phyloP scores from a whole-genome alignment of 352 stramenopile species.

The Phytophthora sansomeana region DNA sequence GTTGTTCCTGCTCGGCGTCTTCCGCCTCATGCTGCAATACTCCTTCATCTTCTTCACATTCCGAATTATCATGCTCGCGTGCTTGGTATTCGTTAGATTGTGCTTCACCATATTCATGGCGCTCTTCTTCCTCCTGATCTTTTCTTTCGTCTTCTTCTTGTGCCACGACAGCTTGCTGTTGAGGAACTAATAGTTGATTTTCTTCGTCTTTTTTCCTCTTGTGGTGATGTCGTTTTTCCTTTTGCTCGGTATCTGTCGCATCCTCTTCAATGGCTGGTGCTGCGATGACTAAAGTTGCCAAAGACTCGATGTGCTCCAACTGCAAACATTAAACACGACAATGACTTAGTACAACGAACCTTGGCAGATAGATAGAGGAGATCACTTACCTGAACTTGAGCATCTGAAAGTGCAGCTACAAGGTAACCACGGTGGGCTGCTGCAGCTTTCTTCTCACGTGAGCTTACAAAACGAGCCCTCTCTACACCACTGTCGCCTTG shows the following conservation, averaged over 20 bases:
- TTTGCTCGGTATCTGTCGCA: background rate
- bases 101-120: background rate
- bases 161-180: background rate
- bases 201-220: conserved; percentile 5
- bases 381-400: conserved; percentile 56
- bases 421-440: conserved; percentile 70
- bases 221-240: background rate
- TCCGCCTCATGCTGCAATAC: background rate
- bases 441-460: conserved; percentile 55
- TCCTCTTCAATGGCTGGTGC: conserved; percentile 10
- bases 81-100: background rate
- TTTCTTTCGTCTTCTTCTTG: background rate
- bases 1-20: background rate
- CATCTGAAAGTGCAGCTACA: conserved; percentile 65
- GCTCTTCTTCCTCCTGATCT: background rate
- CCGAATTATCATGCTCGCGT: background rate
- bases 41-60: background rate
- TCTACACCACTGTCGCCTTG: conserved; percentile 1
- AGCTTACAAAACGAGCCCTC: conserved; percentile 55
- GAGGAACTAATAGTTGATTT: background rate
- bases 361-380: background rate
- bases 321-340: conserved; percentile 13
- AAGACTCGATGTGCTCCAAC: conserved; percentile 62
- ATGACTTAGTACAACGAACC: conserved; percentile 4
- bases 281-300: conserved; percentile 48